Base-by-base conservation (phyloP, 371 early-diverging fungal genomes). In the Rhizopus microsporus region DNA sequence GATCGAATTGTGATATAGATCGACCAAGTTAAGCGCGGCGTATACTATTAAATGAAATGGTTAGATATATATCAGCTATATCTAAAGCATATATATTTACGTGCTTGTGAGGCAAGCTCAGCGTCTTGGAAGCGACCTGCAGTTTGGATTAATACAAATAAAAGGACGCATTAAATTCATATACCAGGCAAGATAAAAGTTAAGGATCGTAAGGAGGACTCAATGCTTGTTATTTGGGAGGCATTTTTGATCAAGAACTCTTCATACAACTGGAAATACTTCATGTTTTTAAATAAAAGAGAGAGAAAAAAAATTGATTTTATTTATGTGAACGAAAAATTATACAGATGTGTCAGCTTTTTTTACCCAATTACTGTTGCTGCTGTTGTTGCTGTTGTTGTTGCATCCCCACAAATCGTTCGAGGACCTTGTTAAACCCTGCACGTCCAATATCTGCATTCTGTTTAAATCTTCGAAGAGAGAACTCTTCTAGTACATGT, bases 51-150 rank as follows among this genome's bases (percentile, higher is more conserved):
- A 30, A 45, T 35, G 37, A 10, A 16, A 51, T 1, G 23, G 23
- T 23, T 23, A 2, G 23, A 2, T 23, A 23, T 23, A 23, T 23
- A 23, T 23, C 23, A 46, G 12, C 16, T 50, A 44, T 40, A 38
- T 38, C 35, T 40, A 51, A 35, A 13, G 29, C n/a, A 15, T 37
- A 5, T 10, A 13, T 31, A 68, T 81, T 75, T 88, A 87, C 92
- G 67, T 29, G 88, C 90, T 84, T 96, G 95, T 10, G 98, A 94
- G 16, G 92, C 93, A 29, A 97, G 77, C 63, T 97, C 96, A 8
- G 96, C 88, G 70, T 96, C 93, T 40, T 87, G 85, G 68, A 97
- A 97, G 13, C 96, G 88, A 52, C 97, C 95, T 92, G 60, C 37
- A 55, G 10, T 52, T 34, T 12, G 16, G 49, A 51, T 10, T 43